A percentile compares a stretch with the other conserved stretches of the same genome.
phyloP scores from a whole-genome alignment of 2,329 filamentous ascomycete species.

The Botryotinia narcissicola region DNA sequence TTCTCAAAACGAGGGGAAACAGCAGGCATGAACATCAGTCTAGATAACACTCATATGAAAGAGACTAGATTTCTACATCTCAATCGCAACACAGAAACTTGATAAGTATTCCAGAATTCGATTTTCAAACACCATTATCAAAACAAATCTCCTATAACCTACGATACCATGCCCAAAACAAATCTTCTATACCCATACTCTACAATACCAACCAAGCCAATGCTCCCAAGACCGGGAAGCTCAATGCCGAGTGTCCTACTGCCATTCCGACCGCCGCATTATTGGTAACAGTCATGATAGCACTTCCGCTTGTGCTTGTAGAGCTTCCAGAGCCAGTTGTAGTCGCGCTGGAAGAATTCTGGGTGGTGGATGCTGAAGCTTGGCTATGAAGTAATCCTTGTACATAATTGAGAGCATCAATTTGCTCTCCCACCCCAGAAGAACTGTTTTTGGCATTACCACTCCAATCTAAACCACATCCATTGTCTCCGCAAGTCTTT shows the following conservation, averaged over 20 bases:
- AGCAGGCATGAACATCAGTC: no score
- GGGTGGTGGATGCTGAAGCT: conserved; percentile 43
- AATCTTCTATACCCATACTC: no score
- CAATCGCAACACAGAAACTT: no score
- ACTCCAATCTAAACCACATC: conserved; percentile 65
- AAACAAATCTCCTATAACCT: no score
- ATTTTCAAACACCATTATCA: no score
- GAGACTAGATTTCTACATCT: no score
- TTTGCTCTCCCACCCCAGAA: conserved; percentile 47
- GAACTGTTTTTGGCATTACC: conserved; percentile 49
- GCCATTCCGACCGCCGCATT: conserved; percentile 8
- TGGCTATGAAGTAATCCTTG: conserved; percentile 40
- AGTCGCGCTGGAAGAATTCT: conserved; percentile 43
- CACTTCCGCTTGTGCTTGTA: not conserved
- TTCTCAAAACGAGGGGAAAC: no score
- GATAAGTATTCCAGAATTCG: no score
- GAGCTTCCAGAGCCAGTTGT: not conserved
- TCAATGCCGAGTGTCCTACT: not conserved
- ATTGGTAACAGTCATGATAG: not conserved
- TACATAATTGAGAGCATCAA: conserved; percentile 53
- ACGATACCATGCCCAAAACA: no score
- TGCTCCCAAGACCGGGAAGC: not conserved
- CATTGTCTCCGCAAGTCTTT: conserved; percentile 60
- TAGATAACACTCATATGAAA: fast-evolving
- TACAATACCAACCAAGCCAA: conserved; percentile 4